Percentiles rank a stretch among this genome's conserved stretches.
phyloP scores from a whole-genome alignment of 2,329 filamentous ascomycete genomes.

The Aspergillus ruber region DNA sequence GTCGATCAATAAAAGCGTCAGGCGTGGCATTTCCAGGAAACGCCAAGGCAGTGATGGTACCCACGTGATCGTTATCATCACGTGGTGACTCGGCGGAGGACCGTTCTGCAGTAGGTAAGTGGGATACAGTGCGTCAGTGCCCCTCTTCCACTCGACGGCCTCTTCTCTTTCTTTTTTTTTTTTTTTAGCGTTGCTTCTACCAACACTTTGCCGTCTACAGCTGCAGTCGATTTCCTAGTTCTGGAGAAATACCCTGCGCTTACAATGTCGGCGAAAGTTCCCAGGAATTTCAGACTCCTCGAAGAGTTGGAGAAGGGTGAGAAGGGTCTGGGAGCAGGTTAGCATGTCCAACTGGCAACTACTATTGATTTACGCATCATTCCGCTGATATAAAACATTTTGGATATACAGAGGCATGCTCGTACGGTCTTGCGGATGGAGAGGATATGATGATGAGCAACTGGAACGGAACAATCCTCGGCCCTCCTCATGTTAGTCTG shows the following conservation, averaged over 20 bases:
- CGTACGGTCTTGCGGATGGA: constrained; percentile 87
- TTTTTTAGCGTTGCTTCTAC: not conserved
- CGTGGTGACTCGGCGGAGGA: not conserved
- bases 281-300: constrained; percentile 90
- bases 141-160: constrained; percentile 14
- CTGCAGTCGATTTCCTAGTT: constrained; percentile 1
- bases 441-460: constrained; percentile 96
- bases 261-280: constrained; percentile 66
- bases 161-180: no score
- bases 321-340: constrained; percentile 85
- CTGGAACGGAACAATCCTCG: constrained; percentile 97
- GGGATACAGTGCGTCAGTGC: constrained; percentile 11
- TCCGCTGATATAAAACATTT: constrained; percentile 14
- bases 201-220: not conserved
- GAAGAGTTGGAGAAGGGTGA: constrained; percentile 99
- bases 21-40: constrained; percentile 13
- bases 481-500: constrained; percentile 78
- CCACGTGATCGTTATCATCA: constrained; percentile 18
- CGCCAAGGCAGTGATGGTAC: constrained; percentile 13
- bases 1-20: constrained; percentile 2
- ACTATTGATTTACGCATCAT: not conserved
- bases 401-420: constrained; percentile 70
- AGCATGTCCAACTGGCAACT: constrained; percentile 4
- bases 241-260: not conserved
- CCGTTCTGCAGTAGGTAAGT: constrained; percentile 6